Evolutionary conservation across 2,329 filamentous ascomycete genomes (phyloP), one percentile per base, ranked within the genome.

Genomic region (Neofusicoccum parvum): DNA sequence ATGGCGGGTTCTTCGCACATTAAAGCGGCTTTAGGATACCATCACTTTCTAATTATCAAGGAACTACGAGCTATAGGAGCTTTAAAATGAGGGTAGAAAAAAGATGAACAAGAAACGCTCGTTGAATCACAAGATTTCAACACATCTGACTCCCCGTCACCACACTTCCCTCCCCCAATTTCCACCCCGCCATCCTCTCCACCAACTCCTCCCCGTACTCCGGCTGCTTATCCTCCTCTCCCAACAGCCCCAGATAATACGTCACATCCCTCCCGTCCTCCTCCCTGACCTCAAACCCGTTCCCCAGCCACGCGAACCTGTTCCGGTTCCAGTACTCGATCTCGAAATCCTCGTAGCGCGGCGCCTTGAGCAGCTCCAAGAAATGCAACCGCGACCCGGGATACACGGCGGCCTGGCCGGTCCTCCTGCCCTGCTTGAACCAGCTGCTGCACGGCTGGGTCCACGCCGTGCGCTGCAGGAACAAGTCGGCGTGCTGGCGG

Each of bases 391-490:
- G 68, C 27, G 68, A 71, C 1, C 80, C 80, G 1, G 79, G 78
- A 63, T 73, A 81, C 36, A 80, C 74, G 11, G 74, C 76, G 17
- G 76, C 75, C 64, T 79, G 76, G 2, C 75, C 77, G 58, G 77
- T 75, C 17, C 5, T 37, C 11, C 15, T 23, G 4, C 56, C 56
- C 70, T 84, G 78, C 70, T 80, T 81, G 72, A 82, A 83, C 80
- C 80, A 82, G 1, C 70, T 69, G 48, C 80, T 74, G 65, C 81
- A 83, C 2, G 78, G 73, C 32, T 79, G 76, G 65, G 79, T 81
- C 80, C 80, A 84, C 5, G 83, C 81, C 0, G 81, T 83, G 65
- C 82, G 78, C 69, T 80, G 82, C 69, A 83, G 76, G 79, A 79
- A 83, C 65, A 81, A 78, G 68, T 82, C 75, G 2, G 76, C 74